Evolutionary conservation across 345 rosid species (phyloP).

Genomic region (Populus euphratica): DNA sequence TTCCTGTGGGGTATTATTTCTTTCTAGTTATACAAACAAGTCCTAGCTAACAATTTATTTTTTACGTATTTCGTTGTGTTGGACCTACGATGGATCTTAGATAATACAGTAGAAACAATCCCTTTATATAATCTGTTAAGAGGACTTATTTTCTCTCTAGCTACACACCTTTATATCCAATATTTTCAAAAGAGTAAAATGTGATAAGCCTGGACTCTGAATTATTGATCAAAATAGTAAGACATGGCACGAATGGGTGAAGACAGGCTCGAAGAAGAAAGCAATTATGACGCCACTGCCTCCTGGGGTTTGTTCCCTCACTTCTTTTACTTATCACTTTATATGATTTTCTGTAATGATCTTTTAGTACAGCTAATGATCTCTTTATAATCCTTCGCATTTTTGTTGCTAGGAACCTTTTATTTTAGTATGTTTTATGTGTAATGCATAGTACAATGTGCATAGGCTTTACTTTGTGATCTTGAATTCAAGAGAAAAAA

Average conservation of each 20-base stretch:
- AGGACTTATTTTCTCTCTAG: too few relatives aligned
- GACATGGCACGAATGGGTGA: constrained; percentile 29
- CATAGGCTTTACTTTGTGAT: not conserved
- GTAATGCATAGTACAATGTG: not conserved
- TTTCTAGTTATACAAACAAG: too few relatives aligned
- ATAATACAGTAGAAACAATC: too few relatives aligned
- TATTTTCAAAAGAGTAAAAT: too few relatives aligned
- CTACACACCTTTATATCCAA: too few relatives aligned
- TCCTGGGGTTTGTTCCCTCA: constrained; percentile 61
- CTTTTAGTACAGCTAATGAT: not conserved
- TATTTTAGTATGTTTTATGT: not conserved
- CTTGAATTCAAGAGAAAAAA: not conserved
- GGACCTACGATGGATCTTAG: too few relatives aligned
- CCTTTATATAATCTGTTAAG: too few relatives aligned
- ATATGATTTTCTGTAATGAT: not conserved
- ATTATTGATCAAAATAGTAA: too few relatives aligned
- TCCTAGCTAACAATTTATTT: too few relatives aligned
- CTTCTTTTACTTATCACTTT: constrained; percentile 6
- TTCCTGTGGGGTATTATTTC: not conserved
- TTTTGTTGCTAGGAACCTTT: not conserved
- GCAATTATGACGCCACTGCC: constrained; percentile 71
- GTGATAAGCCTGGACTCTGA: too few relatives aligned
- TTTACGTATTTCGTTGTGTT: too few relatives aligned
- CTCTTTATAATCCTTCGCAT: not conserved
- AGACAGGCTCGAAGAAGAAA: too few relatives aligned